Percentiles rank a stretch among this genome's conserved stretches.
These are phyloP conservation scores for Ophiostoma ulmi DNA, from an alignment of 2,329 filamentous ascomycete genomes.

Conservation along the genomic window DNA sequence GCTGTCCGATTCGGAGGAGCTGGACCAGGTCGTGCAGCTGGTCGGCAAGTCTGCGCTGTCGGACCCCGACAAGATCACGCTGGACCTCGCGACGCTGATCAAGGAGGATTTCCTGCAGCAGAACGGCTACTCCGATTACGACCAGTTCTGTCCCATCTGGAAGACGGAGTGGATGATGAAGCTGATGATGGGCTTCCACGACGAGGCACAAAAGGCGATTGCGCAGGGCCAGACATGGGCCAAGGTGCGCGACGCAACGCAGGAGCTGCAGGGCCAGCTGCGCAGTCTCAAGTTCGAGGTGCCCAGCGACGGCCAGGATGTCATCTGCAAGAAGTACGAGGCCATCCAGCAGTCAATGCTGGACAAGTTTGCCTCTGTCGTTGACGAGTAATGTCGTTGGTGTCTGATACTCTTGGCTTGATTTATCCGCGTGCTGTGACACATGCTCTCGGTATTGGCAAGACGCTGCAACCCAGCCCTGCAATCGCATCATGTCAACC, in stretches of 20 bases:
- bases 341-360: slow-evolving; percentile 84
- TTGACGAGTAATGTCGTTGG: slow-evolving; percentile 64
- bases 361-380: slow-evolving; percentile 94
- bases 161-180: slow-evolving; percentile 99
- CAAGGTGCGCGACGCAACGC: slow-evolving; percentile 87
- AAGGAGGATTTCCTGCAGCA: slow-evolving; percentile 99
- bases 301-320: slow-evolving; percentile 76
- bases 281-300: slow-evolving; percentile 96
- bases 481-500: too few species aligned
- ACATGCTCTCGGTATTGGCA: background rate
- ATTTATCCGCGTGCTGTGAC: background rate
- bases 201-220: slow-evolving; percentile 94
- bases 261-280: slow-evolving; percentile 77
- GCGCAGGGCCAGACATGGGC: slow-evolving; percentile 85
- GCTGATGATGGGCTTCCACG: slow-evolving; percentile 96
- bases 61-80: slow-evolving; percentile 95
- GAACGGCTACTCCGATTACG: slow-evolving; percentile 98
- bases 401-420: background rate
- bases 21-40: slow-evolving; percentile 97
- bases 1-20: slow-evolving; percentile 88
- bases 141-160: slow-evolving; percentile 98
- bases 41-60: slow-evolving; percentile 96
- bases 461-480: background rate
- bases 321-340: slow-evolving; percentile 89
- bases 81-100: slow-evolving; percentile 83